These are phyloP conservation scores for Pichia cephalocereana DNA, from an alignment of 805 yeast species.

Conservation along the genomic window DNA sequence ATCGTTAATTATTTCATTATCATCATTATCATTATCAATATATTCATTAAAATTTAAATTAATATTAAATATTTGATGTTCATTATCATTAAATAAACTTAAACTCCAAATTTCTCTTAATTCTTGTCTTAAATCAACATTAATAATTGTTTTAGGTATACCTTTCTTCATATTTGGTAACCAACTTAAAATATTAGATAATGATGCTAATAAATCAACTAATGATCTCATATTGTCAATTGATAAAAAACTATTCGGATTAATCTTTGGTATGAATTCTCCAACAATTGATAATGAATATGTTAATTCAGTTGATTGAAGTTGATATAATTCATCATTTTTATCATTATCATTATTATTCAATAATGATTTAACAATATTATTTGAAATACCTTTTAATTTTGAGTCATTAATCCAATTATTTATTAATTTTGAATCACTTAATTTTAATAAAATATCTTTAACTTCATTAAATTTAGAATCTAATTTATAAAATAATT, in stretches of 20 bases:
- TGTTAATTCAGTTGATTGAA: slow-evolving; percentile 6
- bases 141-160: slow-evolving; percentile 12
- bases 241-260: slow-evolving; percentile 10
- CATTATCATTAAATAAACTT: slow-evolving; percentile 9
- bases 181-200: slow-evolving; percentile 53
- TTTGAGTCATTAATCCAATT: slow-evolving; percentile 29
- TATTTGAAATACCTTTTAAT: slow-evolving; percentile 24
- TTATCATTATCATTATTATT: slow-evolving; percentile 1
- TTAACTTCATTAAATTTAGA: slow-evolving; percentile 17
- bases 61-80: slow-evolving; percentile 4
- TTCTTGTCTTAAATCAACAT: slow-evolving; percentile 12
- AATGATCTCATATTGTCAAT: slow-evolving; percentile 40
- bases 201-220: slow-evolving; percentile 42
- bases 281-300: slow-evolving; percentile 6
- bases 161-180: slow-evolving; percentile 44
- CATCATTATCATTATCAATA: background rate
- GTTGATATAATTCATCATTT: background rate
- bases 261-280: background rate
- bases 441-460: slow-evolving; percentile 20
- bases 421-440: slow-evolving; percentile 17
- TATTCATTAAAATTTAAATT: background rate
- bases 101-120: slow-evolving; percentile 25
- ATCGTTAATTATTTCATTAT: background rate
- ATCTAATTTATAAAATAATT: slow-evolving; percentile 33
- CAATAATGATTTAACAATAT: slow-evolving; percentile 19